Evolutionary conservation across 768 basidiomycete species (phyloP), one percentile per base, ranked within the genome.

Genomic region (Trametes maxima): DNA sequence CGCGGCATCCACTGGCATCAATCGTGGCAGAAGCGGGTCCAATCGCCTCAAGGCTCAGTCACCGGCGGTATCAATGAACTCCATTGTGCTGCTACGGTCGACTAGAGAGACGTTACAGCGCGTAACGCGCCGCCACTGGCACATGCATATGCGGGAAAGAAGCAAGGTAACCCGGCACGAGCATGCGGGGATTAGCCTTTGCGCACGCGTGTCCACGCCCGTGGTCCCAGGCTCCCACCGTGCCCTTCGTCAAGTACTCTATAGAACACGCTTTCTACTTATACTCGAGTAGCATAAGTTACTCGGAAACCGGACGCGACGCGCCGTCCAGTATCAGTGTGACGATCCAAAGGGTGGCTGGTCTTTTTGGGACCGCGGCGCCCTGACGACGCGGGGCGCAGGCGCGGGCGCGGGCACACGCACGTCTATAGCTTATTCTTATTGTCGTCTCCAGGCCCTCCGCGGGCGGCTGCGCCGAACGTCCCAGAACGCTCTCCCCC

Each of bases 161-260:
- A 33, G 28, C 28, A 33, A 33, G 28, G 28, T 33, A 47, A 48
- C 48, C 39, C 46, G 56, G 56, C 56, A 46, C 56, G 47, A 49
- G 35, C 47, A 57, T 57, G 56, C 47, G 56, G 56, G 39, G 47
- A 25, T 49, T 57, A 57, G 56, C 35, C 56, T 57, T 57, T 57
- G 35, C 16, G 54, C 33, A 13, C 35, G 33, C n/a, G 49, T 49
- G 14, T 49, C 25, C 47, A 33, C 22, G 45, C 11, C 28, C 49
- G n/a, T n/a, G 33, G 35, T 12, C 33, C 49, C 43, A 42, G 40
- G 40, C 28, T 33, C 28, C 28, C 28, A 33, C 28, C 47, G 47
- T 11, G 8, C 33, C 16, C 33, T 17, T 25, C 22, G 24, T 24
- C 52, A 40, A 42, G 40, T n/a, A n/a, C n/a, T n/a, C 40, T 42